phyloP scores from a whole-genome alignment of 495 filamentous ascomycete genomes.

The Podospora pseudopauciseta region DNA sequence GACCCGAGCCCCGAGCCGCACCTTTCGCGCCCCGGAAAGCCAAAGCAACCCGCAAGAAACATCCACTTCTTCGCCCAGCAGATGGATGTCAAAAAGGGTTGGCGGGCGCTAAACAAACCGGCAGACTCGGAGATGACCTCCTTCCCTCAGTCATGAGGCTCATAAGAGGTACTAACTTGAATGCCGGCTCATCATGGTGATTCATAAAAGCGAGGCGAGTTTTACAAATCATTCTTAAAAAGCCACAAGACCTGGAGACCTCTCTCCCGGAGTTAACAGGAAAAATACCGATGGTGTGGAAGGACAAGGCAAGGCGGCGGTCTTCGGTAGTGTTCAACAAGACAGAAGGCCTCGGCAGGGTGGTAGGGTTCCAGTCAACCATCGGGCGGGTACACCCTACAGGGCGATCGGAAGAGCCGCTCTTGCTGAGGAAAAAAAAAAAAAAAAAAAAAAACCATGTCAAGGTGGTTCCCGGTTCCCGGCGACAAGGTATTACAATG shows the following conservation, averaged over 20 bases:
- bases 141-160: not conserved
- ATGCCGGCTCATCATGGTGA: not conserved
- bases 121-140: slow-evolving; percentile 2
- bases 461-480: too few species aligned
- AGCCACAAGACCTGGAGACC: not conserved
- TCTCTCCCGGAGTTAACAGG: not conserved
- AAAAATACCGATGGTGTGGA: not conserved
- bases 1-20: not conserved
- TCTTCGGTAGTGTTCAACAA: not conserved
- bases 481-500: too few species aligned
- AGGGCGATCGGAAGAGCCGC: not conserved
- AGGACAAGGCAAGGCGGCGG: not conserved
- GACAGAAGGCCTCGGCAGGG: not conserved
- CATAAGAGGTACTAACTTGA: not conserved
- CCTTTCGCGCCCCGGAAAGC: not conserved
- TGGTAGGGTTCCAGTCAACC: not conserved
- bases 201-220: not conserved
- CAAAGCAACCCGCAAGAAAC: not conserved
- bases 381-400: not conserved
- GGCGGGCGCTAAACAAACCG: not conserved
- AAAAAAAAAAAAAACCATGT: not conserved
- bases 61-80: not conserved
- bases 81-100: not conserved
- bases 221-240: not conserved
- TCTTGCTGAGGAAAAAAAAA: not conserved